A percentile compares a stretch with the other conserved stretches of the same genome.
These are phyloP conservation scores for Perilla frutescens DNA, from an alignment of 257 asterid genomes.

Conservation along the genomic window DNA sequence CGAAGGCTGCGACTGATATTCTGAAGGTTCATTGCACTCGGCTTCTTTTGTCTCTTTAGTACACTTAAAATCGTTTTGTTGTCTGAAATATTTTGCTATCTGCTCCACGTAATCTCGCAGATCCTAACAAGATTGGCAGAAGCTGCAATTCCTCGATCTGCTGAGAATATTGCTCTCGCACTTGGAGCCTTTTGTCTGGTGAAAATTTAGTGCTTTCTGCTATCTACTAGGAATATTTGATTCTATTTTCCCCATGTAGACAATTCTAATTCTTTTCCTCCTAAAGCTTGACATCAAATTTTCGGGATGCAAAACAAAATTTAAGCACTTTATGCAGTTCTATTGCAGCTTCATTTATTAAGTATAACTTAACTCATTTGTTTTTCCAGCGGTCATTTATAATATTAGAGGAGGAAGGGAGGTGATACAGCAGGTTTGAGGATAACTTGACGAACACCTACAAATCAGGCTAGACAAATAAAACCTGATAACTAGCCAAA, in stretches of 20 bases:
- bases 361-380: not conserved
- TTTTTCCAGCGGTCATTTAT: not conserved
- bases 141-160: slow-evolving; percentile 77
- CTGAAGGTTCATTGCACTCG: slow-evolving; percentile 63
- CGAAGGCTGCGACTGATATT: slow-evolving; percentile 76
- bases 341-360: slow-evolving; percentile 11
- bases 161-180: slow-evolving; percentile 90
- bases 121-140: slow-evolving; percentile 63
- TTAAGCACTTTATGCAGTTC: not conserved
- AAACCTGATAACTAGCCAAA: slow-evolving; percentile 1
- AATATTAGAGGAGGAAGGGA: not conserved
- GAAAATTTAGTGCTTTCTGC: slow-evolving; percentile 24
- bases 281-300: slow-evolving; percentile 5
- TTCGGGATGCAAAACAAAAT: not conserved
- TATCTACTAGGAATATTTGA: slow-evolving; percentile 7
- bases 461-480: not conserved
- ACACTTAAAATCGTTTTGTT: slow-evolving; percentile 14
- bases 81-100: slow-evolving; percentile 26
- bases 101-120: slow-evolving; percentile 48
- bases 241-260: slow-evolving; percentile 1
- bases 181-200: slow-evolving; percentile 92
- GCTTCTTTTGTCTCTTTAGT: slow-evolving; percentile 26
- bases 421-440: not conserved
- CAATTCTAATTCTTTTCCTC: slow-evolving; percentile 4
- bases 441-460: slow-evolving; percentile 20